Evolutionary conservation across 2,329 filamentous ascomycete genomes (phyloP).

Genomic region (Colletotrichum tropicale): DNA sequence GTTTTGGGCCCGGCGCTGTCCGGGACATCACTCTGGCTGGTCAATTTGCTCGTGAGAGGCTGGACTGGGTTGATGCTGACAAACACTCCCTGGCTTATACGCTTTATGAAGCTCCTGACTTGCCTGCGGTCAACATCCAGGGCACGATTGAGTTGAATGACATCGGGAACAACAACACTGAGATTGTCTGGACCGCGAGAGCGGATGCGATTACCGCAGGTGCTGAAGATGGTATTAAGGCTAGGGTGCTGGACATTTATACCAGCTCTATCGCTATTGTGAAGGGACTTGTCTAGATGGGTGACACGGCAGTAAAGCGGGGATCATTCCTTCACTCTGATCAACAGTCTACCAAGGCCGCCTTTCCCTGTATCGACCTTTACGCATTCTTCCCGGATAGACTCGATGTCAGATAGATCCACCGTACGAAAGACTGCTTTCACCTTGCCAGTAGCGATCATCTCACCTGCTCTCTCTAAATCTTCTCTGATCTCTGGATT

Average conservation of each 20-base stretch:
- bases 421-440: conserved; percentile 45
- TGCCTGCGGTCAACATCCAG: neutral
- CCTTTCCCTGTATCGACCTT: conserved; percentile 45
- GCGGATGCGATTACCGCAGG: neutral
- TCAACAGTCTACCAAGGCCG: conserved; percentile 46
- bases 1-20: neutral
- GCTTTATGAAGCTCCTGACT: neutral
- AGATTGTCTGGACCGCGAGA: neutral
- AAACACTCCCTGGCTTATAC: neutral
- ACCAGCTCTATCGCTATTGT: neutral
- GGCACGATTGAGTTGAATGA: neutral
- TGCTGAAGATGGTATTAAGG: neutral
- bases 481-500: conserved; percentile 43
- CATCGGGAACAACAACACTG: neutral
- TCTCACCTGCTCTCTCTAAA: conserved; percentile 43
- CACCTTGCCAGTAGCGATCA: conserved; percentile 46
- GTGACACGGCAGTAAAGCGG: rapidly evolving
- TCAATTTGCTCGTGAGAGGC: rapidly evolving
- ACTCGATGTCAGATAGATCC: conserved; percentile 45
- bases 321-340: conserved; percentile 26
- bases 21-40: neutral
- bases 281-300: neutral
- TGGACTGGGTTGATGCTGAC: neutral
- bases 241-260: neutral
- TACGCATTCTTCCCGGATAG: conserved; percentile 43